Evolutionary conservation across 768 basidiomycete species (phyloP), one percentile per base, ranked within the genome.

Genomic region (Ramaria sp.): DNA sequence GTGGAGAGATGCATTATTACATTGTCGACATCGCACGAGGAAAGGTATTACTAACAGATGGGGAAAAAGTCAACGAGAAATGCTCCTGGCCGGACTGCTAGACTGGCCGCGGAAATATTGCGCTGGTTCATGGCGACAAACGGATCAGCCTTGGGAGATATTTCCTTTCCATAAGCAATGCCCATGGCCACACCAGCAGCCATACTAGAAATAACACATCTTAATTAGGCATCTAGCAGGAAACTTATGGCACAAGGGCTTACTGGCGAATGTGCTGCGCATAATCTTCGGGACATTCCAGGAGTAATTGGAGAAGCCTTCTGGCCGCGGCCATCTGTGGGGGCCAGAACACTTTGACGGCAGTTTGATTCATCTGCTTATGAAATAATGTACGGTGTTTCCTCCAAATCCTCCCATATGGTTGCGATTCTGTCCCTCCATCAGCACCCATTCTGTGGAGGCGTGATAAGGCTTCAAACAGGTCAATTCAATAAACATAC

Each of bases 391-490:
- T 64, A 48, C 74, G 67, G 62, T 76, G 75, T 11, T 66, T 65
- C 51, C 64, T 63, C 71, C 71, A 75, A 41, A 55, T 62, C 7
- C 43, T 59, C 10, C 75, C 75, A 46, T 71, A 76, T 5, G 65
- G 70, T 65, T 1, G 75, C 75, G 61, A 77, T 71, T 3, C 76
- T 76, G 59, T 74, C 68, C 72, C 73, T 17, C 30, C 43, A 30
- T 13, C 19, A 46, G 43, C 77, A 7, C 76, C 77, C 61, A 78
- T 76, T 45, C 76, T 77, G 57, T 15, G 15, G 30, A 56, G 43
- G 6, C n/a, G 17, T 13, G 30, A 39, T 22, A 20, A 19, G 31
- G 12, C 10, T 59, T 46, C 41, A 37, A 19, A 11, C 33, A 5
- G 46, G 20, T 27, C 27, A 19, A 31, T 51, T 46, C 52, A 51